Conservation (phyloP, 108 stramenopile genomes). For the Skeletonema menzelii region DNA sequence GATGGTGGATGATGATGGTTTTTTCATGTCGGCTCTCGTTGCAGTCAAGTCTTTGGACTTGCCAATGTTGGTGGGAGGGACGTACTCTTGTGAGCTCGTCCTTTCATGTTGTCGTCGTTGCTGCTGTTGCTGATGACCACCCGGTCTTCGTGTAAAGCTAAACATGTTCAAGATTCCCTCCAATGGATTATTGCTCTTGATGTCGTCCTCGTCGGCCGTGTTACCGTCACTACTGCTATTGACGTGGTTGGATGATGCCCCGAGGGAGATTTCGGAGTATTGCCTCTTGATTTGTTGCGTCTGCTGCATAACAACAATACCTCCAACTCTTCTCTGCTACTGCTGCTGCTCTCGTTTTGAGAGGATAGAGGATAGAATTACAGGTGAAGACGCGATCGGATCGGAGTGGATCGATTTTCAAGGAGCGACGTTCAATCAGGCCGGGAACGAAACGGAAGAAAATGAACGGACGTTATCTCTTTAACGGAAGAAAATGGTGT, state of each 20-base stretch:
- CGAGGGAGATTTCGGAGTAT: constrained; percentile 1
- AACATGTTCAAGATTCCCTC: constrained; percentile 13
- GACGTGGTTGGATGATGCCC: neutral
- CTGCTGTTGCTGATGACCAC: neutral
- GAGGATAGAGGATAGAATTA: too few relatives aligned
- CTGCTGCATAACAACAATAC: neutral
- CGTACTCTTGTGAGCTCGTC: neutral
- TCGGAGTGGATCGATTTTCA: too few relatives aligned
- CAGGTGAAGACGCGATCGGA: too few relatives aligned
- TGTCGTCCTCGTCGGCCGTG: neutral
- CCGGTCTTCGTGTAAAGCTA: neutral
- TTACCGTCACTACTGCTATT: neutral
- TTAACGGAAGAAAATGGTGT: neutral
- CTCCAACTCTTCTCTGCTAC: too few relatives aligned
- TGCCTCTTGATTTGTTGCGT: neutral
- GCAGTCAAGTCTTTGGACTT: neutral
- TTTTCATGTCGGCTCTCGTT: neutral
- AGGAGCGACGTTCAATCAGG: too few relatives aligned
- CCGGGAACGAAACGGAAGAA: neutral
- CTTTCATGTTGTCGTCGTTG: neutral
- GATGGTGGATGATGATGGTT: neutral
- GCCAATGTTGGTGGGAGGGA: neutral
- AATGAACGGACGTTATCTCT: too few relatives aligned
- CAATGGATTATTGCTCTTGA: constrained; percentile 1
- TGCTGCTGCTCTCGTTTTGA: too few relatives aligned